phyloP scores from a whole-genome alignment of 169 alveolate genomes.

The Eimeria praecox region DNA sequence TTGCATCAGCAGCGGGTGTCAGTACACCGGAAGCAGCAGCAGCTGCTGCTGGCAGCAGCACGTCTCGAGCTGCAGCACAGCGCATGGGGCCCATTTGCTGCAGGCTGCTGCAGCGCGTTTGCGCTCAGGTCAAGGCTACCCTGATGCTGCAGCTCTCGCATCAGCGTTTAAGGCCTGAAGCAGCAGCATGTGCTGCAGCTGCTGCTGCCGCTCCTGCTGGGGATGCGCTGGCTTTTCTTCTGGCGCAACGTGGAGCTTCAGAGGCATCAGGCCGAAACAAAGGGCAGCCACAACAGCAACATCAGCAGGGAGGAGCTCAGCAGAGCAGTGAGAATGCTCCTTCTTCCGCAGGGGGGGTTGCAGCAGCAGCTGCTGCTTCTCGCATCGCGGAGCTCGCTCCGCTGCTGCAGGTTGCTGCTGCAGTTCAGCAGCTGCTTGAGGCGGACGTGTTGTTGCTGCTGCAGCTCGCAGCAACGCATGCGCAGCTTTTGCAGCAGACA shows the following conservation, averaged over 20 bases:
- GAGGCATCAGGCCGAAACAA: not conserved
- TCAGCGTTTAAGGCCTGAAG: constrained; percentile 28
- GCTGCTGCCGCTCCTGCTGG: constrained; percentile 13
- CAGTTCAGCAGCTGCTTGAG: constrained; percentile 44
- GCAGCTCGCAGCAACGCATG: constrained; percentile 34
- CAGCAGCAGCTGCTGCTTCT: not conserved
- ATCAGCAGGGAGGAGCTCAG: not conserved
- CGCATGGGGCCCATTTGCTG: constrained; percentile 46
- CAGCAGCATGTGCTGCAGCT: not conserved
- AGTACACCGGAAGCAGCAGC: constrained; percentile 62
- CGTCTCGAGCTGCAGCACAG: constrained; percentile 30
- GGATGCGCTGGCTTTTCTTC: not conserved
- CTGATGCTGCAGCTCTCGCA: constrained; percentile 25
- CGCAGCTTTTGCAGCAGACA: constrained; percentile 38
- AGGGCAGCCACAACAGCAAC: constrained; percentile 7
- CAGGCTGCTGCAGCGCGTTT: constrained; percentile 47
- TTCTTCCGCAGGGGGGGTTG: not conserved
- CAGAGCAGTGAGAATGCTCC: not conserved
- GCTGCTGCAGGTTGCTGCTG: constrained; percentile 45
- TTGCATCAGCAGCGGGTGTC: constrained; percentile 39
- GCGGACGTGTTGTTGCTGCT: constrained; percentile 57
- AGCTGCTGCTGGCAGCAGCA: constrained; percentile 47
- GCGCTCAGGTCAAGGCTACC: constrained; percentile 44
- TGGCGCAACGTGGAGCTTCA: not conserved
- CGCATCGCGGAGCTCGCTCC: constrained; percentile 14